phyloP scores from a whole-genome alignment of 1,284 basidiomycete genomes.

The Papiliotrema fonsecae region DNA sequence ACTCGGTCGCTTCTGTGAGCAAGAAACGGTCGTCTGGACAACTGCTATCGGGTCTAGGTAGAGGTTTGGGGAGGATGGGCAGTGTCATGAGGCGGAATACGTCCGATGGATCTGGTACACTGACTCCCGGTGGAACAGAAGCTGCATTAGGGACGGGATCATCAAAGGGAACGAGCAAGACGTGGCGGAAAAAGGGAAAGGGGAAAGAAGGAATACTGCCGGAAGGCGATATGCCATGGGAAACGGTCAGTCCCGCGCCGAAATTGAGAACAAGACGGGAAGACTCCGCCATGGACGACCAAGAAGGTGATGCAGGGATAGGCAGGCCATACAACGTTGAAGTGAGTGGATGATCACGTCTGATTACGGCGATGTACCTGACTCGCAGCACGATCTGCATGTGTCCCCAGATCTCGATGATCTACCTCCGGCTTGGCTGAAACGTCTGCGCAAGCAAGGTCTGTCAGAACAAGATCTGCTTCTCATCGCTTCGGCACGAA shows the following conservation, averaged over 20 bases:
- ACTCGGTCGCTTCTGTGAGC: not conserved
- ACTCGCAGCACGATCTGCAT: conserved; percentile 40
- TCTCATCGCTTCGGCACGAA: conserved; percentile 28
- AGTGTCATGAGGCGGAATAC: conserved; percentile 26
- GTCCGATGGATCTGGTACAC: conserved; percentile 1
- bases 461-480: conserved; percentile 36
- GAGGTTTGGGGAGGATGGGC: conserved; percentile 24
- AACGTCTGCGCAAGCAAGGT: conserved; percentile 31
- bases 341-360: conserved; percentile 24
- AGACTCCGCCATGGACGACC: too few relatives aligned
- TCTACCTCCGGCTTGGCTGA: conserved; percentile 35
- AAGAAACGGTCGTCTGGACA: conserved; percentile 21
- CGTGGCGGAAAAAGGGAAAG: conserved; percentile 2
- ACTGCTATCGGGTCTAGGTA: conserved; percentile 17
- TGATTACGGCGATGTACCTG: not conserved
- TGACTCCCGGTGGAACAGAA: not conserved
- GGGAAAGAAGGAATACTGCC: not conserved
- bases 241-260: not conserved
- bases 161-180: not conserved
- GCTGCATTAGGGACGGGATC: not conserved
- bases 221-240: not conserved
- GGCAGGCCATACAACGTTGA: conserved; percentile 40
- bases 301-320: conserved; percentile 27
- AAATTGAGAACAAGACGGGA: too few relatives aligned
- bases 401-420: conserved; percentile 36